Base-by-base conservation (phyloP, 2,329 filamentous ascomycete species). In the Pseudogymnoascus verrucosus region DNA sequence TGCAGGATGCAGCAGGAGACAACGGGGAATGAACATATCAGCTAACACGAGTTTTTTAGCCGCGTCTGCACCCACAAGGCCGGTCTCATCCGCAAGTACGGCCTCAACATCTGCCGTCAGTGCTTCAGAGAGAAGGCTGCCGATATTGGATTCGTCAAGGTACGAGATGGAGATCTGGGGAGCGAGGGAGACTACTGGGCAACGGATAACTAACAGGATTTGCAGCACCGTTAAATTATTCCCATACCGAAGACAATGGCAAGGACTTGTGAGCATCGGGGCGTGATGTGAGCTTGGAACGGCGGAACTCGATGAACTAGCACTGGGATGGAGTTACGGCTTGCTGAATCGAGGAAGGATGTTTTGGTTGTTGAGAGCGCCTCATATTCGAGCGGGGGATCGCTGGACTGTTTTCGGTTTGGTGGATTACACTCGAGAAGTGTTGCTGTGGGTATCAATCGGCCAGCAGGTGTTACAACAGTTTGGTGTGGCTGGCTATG, bases 61-160 rank as follows among this genome's bases (percentile, higher is more conserved):
- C 88, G 88, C 77, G 87, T 90, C 78, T 90, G 88, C 91, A 91
- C 92, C 78, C 93, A 99, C 90, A 88, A 86, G 78, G 93, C 95
- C 77, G 95, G 95, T 96, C 88, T 99, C 74, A 96, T 99, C 88
- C 93, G 95, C 85, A 99, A 99, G 85, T 99, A 99, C 84, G 93
- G 95, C 78, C 86, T 97, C 74, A 91, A 96, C 82, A 86, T 89
- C 77, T 89, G 87, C 85, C 86, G 87, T 84, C 87, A 89, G 78
- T 89, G 87, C 84, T 89, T 89, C 84, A 84, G 86, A 75, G 86
- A 89, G 82, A 88, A 88, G 83, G 79, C 84, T 71, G 79, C 84
- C 78, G 86, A 89, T 76, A 89, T 89, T 78, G 86, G 86, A 74
- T 89, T 89, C 80, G 81, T 84, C 81, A 89, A 89, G 86, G 85